These are phyloP conservation scores for Kwoniella mangroviensis DNA, from an alignment of 768 basidiomycete species.

Conservation along the genomic window DNA sequence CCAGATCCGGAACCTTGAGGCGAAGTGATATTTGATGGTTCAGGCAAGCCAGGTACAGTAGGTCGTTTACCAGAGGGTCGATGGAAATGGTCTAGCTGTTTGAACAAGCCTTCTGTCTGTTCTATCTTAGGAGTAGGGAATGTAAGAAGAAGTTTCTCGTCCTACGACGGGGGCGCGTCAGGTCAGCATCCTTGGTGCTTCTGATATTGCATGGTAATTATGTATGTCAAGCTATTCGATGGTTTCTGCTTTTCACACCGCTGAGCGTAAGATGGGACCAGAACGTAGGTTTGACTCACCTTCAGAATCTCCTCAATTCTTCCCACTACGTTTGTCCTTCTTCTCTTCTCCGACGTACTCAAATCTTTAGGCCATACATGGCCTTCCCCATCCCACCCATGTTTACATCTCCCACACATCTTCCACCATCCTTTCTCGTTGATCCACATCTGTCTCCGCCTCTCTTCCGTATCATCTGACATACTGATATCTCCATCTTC, in stretches of 20 bases:
- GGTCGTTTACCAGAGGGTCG: conserved; percentile 44
- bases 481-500: conserved; percentile 62
- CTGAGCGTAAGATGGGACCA: not conserved
- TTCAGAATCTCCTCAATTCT: conserved; percentile 80
- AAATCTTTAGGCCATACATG: conserved; percentile 65
- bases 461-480: conserved; percentile 58
- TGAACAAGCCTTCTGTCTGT: conserved; percentile 29
- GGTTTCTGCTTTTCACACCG: not conserved
- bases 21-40: conserved; percentile 32
- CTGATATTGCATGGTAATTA: too few relatives aligned
- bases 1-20: conserved; percentile 25
- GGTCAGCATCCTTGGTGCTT: too few relatives aligned
- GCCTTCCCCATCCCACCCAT: conserved; percentile 50
- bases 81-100: conserved; percentile 40
- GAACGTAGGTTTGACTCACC: conserved; percentile 61
- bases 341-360: conserved; percentile 43
- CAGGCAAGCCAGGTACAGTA: conserved; percentile 37
- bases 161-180: conserved; percentile 60
- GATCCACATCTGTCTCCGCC: conserved; percentile 64
- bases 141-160: conserved; percentile 69
- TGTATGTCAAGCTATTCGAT: too few relatives aligned
- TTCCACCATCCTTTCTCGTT: conserved; percentile 63
- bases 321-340: conserved; percentile 74
- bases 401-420: conserved; percentile 51
- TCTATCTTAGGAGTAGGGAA: conserved; percentile 44